These are phyloP conservation scores for Butyriboletus loyo DNA, from an alignment of 768 basidiomycete species.

Conservation along the genomic window DNA sequence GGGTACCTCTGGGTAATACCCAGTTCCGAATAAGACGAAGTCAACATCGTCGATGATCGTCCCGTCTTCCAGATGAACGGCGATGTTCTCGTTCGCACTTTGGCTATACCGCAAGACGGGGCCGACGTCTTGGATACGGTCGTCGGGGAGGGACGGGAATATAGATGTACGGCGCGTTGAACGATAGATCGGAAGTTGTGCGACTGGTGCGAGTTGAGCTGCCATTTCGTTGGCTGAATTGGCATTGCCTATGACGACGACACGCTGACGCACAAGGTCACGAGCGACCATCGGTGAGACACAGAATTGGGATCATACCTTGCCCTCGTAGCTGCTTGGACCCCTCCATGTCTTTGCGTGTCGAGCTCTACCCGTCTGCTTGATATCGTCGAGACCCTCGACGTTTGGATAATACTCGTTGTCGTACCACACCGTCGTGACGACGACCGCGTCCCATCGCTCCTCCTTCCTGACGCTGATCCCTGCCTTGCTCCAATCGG, in stretches of 20 bases:
- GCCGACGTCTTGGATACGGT: constrained; percentile 42
- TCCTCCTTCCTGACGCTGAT: constrained; percentile 29
- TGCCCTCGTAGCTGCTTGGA: constrained; percentile 34
- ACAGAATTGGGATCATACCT: constrained; percentile 22
- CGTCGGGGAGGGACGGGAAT: constrained; percentile 42
- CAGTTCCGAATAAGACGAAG: constrained; percentile 44
- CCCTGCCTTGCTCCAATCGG: constrained; percentile 34
- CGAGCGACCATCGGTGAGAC: not conserved
- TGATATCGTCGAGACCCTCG: constrained; percentile 40
- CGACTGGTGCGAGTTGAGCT: constrained; percentile 40
- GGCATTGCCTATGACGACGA: constrained; percentile 48
- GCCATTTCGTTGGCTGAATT: constrained; percentile 54
- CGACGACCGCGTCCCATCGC: constrained; percentile 48
- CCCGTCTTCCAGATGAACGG: constrained; percentile 36
- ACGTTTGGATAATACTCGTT: constrained; percentile 43
- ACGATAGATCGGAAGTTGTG: constrained; percentile 42
- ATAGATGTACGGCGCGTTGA: constrained; percentile 43
- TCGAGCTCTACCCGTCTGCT: constrained; percentile 32
- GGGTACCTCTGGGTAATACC: constrained; percentile 41
- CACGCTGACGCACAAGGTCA: constrained; percentile 30
- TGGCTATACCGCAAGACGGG: constrained; percentile 36
- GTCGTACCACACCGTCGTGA: constrained; percentile 47
- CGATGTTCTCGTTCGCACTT: constrained; percentile 25
- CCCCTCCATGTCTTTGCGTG: constrained; percentile 46
- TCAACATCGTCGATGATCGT: constrained; percentile 39